Evolutionary conservation across 169 alveolate genomes (phyloP), one percentile per base, ranked within the genome.

Genomic region (Pseudocohnilembus persalinus): DNA sequence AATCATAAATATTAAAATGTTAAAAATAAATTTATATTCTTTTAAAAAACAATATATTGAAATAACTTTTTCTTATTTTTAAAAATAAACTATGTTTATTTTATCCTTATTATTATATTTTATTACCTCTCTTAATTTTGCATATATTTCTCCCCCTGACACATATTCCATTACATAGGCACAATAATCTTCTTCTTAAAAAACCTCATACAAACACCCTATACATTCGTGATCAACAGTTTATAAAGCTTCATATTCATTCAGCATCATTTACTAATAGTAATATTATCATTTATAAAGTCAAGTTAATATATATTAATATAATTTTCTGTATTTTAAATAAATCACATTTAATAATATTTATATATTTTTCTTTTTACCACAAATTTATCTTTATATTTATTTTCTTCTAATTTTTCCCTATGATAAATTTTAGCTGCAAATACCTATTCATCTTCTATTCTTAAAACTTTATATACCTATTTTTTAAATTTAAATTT

Each of bases 191-290:
- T 65, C 72, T 24, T 78, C 85, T 49, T 85, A 49, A 26, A 65
- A 78, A 1, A 85, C 80, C 73, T 85, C 89, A 63, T 85, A 73
- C 30, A 85, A 34, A 28, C 73, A 29, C 6, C 32, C 82, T 29
- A 85, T 85, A 26, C 76, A 65, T 28, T 64, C 73, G 35, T 79
- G 85, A 29, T 85, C 76, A 1, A 75, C 68, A 72, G 31, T 35
- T 26, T 73, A 68, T 20, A 85, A 77, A 20, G 76, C 72, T 16
- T 49, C 30, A 29, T 72, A 35, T 49, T 85, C 89, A 64, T 85
- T 85, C 30, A 73, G 29, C 32, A 85, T 31, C 85, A 85, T 78
- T 85, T 80, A 75, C 89, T n/a, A n/a, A n/a, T n/a, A n/a, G n/a
- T n/a, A n/a, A n/a, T n/a, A n/a, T n/a, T n/a, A n/a, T n/a, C n/a